Percentiles rank a stretch among this genome's conserved stretches.
These are phyloP conservation scores for Candida suzukii DNA, from an alignment of 805 yeast species.

Conservation along the genomic window DNA sequence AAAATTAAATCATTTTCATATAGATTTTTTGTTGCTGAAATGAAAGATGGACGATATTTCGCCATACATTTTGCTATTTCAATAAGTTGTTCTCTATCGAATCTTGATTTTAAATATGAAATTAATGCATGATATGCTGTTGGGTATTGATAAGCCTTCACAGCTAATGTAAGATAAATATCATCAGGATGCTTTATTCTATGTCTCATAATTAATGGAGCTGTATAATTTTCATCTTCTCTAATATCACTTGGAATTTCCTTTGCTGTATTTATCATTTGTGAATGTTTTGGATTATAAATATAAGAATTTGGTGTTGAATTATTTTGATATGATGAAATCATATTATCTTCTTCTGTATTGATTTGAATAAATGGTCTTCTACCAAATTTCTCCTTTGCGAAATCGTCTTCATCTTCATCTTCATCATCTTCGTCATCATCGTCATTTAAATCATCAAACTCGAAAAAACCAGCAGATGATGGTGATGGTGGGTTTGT, in stretches of 20 bases:
- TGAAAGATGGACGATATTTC: constrained; percentile 67
- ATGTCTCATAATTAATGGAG: constrained; percentile 52
- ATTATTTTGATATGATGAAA: constrained; percentile 25
- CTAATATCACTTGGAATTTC: constrained; percentile 32
- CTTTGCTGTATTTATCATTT: constrained; percentile 45
- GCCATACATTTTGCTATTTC: constrained; percentile 53
- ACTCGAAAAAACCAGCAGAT: constrained; percentile 20
- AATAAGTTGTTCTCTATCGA: constrained; percentile 30
- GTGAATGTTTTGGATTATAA: constrained; percentile 43
- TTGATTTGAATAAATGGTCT: constrained; percentile 25
- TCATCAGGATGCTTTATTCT: constrained; percentile 46
- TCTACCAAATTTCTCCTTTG: not conserved
- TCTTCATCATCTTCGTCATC: constrained; percentile 2
- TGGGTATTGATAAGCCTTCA: constrained; percentile 53
- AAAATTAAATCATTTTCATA: constrained; percentile 65
- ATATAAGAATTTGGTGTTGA: constrained; percentile 35
- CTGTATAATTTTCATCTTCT: constrained; percentile 37
- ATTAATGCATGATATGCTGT: constrained; percentile 56
- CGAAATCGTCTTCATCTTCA: too few species aligned
- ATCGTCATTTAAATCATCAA: constrained; percentile 16
- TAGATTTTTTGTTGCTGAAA: constrained; percentile 65
- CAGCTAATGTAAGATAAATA: constrained; percentile 34
- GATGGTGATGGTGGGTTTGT: constrained; percentile 28
- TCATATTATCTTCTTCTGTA: constrained; percentile 20
- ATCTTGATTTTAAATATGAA: constrained; percentile 44